Percentiles rank a stretch among this genome's conserved stretches.
phyloP scores from a whole-genome alignment of 768 basidiomycete species.

The Sporobolomyces phaffii region DNA sequence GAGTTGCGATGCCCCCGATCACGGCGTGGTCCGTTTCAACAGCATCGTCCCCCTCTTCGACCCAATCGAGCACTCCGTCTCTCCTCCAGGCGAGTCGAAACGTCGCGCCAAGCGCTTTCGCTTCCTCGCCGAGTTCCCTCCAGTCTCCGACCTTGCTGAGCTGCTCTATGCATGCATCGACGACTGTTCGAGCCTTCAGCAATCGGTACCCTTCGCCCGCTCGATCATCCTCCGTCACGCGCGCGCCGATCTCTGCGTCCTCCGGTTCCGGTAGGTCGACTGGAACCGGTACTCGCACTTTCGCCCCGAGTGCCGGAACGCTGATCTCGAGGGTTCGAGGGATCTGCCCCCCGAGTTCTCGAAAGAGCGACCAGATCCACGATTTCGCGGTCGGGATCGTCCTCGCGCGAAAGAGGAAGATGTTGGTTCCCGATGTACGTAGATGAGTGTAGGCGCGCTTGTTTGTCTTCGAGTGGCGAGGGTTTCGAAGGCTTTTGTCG shows the following conservation, averaged over 20 bases:
- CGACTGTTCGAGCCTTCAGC: constrained; percentile 60
- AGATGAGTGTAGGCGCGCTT: constrained; percentile 54
- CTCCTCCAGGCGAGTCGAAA: constrained; percentile 56
- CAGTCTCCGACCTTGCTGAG: constrained; percentile 59
- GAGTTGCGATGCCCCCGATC: constrained; percentile 19
- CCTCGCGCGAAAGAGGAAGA: constrained; percentile 79
- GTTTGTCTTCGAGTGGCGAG: constrained; percentile 34
- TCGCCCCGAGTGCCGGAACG: constrained; percentile 54
- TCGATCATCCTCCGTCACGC: constrained; percentile 1
- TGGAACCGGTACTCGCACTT: constrained; percentile 43
- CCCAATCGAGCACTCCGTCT: constrained; percentile 74
- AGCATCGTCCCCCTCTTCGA: constrained; percentile 66
- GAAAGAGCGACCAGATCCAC: constrained; percentile 87
- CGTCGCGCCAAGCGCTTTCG: constrained; percentile 53
- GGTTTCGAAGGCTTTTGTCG: constrained; percentile 21
- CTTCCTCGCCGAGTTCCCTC: constrained; percentile 57
- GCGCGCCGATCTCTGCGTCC: constrained; percentile 3
- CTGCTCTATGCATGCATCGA: constrained; percentile 58
- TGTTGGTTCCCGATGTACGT: constrained; percentile 62
- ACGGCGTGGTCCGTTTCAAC: constrained; percentile 50
- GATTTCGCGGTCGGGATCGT: constrained; percentile 71
- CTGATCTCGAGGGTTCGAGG: constrained; percentile 68
- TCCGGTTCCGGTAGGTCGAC: constrained; percentile 2
- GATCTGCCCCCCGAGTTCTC: constrained; percentile 63
- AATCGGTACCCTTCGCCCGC: constrained; percentile 50